phyloP scores from a whole-genome alignment of 208 protist genomes.

The Spironucleus salmonicida region DNA sequence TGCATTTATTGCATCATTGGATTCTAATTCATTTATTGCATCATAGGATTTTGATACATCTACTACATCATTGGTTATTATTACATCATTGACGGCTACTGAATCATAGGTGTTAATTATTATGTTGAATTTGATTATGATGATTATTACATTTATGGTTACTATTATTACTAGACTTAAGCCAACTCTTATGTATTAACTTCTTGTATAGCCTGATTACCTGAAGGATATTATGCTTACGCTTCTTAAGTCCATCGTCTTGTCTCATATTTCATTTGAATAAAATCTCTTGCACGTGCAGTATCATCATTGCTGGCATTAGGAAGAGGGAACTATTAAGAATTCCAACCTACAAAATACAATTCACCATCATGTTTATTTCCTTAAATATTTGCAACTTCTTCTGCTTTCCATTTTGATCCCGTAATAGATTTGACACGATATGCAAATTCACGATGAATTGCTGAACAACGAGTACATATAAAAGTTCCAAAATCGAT shows the following conservation, averaged over 20 bases:
- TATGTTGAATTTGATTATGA: no score
- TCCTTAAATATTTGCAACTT: slow-evolving; percentile 12
- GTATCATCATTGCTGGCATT: slow-evolving; percentile 20
- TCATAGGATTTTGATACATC: no score
- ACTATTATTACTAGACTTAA: no score
- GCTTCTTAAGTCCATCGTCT: neutral
- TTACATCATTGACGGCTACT: no score
- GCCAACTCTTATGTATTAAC: no score
- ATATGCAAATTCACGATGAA: slow-evolving; percentile 36
- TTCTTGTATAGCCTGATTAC: no score
- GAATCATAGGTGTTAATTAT: no score
- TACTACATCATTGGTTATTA: no score
- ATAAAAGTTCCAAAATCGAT: slow-evolving; percentile 37
- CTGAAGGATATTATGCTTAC: neutral
- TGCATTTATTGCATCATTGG: no score
- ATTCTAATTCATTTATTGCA: no score
- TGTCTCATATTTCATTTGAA: neutral
- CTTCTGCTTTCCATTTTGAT: slow-evolving; percentile 27
- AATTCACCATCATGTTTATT: neutral
- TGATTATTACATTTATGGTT: no score
- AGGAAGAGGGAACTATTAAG: neutral
- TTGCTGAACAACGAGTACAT: slow-evolving; percentile 38
- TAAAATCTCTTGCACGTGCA: slow-evolving; percentile 13
- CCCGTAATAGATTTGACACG: slow-evolving; percentile 33
- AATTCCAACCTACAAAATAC: neutral